Evolutionary conservation across 495 filamentous ascomycete species (phyloP), one percentile per base, ranked within the genome.

Genomic region (Penicillium ochrochloron): DNA sequence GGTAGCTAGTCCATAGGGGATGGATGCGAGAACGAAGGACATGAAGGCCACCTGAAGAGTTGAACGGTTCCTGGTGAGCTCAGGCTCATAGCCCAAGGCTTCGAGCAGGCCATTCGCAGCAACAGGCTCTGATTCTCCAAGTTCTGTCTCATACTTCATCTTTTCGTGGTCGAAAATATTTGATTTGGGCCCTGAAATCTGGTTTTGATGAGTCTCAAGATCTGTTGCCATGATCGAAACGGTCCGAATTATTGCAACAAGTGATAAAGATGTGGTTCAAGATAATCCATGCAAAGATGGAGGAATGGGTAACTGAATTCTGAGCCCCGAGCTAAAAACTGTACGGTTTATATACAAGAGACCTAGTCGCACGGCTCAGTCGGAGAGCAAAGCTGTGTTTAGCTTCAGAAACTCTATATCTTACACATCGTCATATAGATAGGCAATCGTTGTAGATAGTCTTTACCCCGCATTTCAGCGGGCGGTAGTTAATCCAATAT

Each of bases 1-100:
- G 9, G 87, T 89, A 53, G 82, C 81, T 25, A 88, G 75, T 57
- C 87, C 87, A 66, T 86, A 89, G 8, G 87, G 87, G 17, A 77
- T 79, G 5, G 80, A 78, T 66, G 81, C 80, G 58, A 82, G 81
- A 25, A 80, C 79, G 55, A 82, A 82, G 55, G 75, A 79, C 69
- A 71, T 68, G 42, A 65, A 69, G 21, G 69, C 62, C 17, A 70
- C 65, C 14, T 70, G 67, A 9, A 66, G 59, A 3, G 85, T 85
- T 62, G 82, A 83, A 35, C 85, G 70, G 53, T 80, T 80, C 63
- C 83, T 73, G 14, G 82, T 79, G 57, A 86, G 70, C 61, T 86
- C 84, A 25, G 78, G 71, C 73, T 82, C 84, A 66, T 86, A 86
- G 3, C 84, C 84, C 73, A 86, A 79, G 65, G 67, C 67, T 56